Base-by-base conservation (phyloP, 1,284 basidiomycete species). In the Lentinula novae-zelandiae region DNA sequence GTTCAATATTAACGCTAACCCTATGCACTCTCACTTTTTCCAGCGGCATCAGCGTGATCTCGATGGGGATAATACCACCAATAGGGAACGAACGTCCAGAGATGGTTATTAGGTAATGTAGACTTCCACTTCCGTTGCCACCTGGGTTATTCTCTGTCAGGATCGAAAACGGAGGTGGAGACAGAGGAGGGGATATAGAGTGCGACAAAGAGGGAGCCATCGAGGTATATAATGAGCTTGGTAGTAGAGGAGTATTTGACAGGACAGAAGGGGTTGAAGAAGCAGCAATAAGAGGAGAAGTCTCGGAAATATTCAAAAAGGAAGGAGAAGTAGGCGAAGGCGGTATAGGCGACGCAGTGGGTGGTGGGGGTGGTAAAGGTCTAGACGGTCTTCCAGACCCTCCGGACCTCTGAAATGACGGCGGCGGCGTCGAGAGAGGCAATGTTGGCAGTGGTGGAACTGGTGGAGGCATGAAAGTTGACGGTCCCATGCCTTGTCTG, bases 21-120 rank as follows among this genome's bases (percentile, higher is more conserved):
- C 90, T 82, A 71, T 93, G 87, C 5, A 98, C 81, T 72, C 90
- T 92, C 72, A 94, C 82, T 73, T 97, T 97, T 36, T 84, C 77
- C 64, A 96, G 74, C 2, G 96, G 96, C 79, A 93, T 86, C 60
- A 98, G 81, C 1, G 90, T 88, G 46, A 98, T 79, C 57, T 85
- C 85, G 44, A 98, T 77, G 0, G 95, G 93, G 58, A 98, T 85
- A 13, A 80, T 80, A 20, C 93, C 90, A 17, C 95, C 95, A 53
- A 98, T 85, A 12, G 89, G 83, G 73, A 95, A 93, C 64, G 85
- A 87, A 65, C 90, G 87, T 12, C 92, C 93, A 36, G 87, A 85
- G 31, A 98, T 77, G 0, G 89, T 83, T 60, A 98, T 89, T 60
- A 90, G 77, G 67, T 93, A 95, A 66, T 93, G 88, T 69, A 98